phyloP scores from a whole-genome alignment of 1,284 basidiomycete genomes.

The Ustilago curta region DNA sequence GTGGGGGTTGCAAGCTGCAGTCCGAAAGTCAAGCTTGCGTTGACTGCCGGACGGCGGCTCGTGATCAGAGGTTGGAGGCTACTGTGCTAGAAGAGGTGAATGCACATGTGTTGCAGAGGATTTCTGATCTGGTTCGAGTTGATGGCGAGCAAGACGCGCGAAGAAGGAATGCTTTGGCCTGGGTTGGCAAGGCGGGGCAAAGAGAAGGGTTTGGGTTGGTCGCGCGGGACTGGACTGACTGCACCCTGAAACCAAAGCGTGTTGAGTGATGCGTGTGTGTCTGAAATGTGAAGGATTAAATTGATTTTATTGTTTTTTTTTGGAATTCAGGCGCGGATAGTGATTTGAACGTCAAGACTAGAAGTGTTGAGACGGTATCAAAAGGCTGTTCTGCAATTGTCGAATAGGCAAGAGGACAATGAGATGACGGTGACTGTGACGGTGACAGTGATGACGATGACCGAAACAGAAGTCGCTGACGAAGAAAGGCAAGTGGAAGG shows the following conservation, averaged over 20 bases:
- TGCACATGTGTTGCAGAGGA: background rate
- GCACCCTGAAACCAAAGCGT: conserved; percentile 13
- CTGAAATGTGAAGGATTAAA: background rate
- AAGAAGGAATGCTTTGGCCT: background rate
- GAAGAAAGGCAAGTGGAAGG: background rate
- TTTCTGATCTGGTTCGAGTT: background rate
- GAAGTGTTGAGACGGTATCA: background rate
- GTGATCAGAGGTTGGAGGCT: background rate
- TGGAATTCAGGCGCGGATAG: background rate
- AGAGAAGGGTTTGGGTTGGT: background rate
- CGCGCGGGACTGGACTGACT: background rate
- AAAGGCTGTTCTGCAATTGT: background rate
- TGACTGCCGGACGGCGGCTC: background rate
- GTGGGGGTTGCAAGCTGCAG: background rate
- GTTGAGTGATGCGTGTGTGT: conserved; percentile 4
- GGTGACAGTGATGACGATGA: background rate
- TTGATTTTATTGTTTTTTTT: background rate
- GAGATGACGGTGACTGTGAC: background rate
- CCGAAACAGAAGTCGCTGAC: background rate
- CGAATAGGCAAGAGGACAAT: background rate
- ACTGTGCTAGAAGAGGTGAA: background rate
- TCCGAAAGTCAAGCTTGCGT: conserved; percentile 3
- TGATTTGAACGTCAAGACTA: background rate
- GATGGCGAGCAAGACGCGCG: conserved; percentile 6
- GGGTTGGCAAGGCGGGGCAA: conserved; percentile 1